These are phyloP conservation scores for Venturia asperata DNA, from an alignment of 2,329 filamentous ascomycete species.

Conservation along the genomic window DNA sequence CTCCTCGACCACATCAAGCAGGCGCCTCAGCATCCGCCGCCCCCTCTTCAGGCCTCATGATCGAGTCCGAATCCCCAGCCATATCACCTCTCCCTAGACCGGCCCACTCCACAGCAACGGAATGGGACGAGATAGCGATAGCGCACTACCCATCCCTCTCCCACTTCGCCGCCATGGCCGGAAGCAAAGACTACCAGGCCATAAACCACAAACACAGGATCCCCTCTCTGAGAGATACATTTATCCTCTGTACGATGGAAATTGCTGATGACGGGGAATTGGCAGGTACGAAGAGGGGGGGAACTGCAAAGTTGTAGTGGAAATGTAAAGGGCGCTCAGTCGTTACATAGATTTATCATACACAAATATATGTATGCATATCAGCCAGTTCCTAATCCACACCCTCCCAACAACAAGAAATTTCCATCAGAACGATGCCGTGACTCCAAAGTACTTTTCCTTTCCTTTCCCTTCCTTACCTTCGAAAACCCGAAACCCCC, in stretches of 20 bases:
- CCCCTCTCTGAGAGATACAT: conserved; percentile 46
- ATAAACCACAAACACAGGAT: conserved; percentile 49
- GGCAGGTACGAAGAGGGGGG: neutral
- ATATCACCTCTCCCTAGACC: neutral
- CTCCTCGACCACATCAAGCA: conserved; percentile 15
- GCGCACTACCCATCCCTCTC: conserved; percentile 57
- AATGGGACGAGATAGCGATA: conserved; percentile 58
- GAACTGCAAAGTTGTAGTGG: neutral
- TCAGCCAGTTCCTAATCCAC: too few species aligned
- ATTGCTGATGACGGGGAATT: conserved; percentile 33
- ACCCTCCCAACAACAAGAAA: too few species aligned
- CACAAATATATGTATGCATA: neutral
- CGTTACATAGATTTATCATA: neutral
- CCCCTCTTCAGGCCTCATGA: conserved; percentile 24
- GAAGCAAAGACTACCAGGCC: conserved; percentile 50
- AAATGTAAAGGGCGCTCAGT: neutral
- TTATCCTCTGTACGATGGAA: conserved; percentile 49
- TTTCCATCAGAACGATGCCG: too few species aligned
- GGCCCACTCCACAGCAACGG: conserved; percentile 25
- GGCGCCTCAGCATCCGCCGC: conserved; percentile 16
- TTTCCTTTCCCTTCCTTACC: too few species aligned
- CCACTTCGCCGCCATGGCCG: conserved; percentile 57
- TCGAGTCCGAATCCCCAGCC: neutral
- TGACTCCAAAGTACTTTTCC: too few species aligned
- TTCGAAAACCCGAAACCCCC: too few species aligned